A percentile compares a stretch with the other conserved stretches of the same genome.
Conservation (phyloP, 192 early-diverging fungal genomes). For the Lobulomyces angularis region DNA sequence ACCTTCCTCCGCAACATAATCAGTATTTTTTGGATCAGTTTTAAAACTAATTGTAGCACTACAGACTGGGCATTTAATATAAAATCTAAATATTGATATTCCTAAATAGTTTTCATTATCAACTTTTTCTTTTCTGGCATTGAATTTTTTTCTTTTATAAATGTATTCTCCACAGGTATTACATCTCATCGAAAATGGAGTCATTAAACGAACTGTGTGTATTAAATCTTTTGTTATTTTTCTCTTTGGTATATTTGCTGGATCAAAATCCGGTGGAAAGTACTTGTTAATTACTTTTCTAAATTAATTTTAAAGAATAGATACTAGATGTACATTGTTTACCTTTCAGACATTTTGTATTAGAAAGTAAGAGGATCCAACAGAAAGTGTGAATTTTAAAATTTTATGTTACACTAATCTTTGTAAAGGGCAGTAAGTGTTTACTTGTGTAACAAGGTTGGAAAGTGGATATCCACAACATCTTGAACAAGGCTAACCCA, state of each 20-base stretch:
- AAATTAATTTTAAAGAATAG: neutral
- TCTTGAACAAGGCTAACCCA: too few relatives aligned
- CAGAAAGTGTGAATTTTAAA: too few relatives aligned
- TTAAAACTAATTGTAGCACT: conserved; percentile 96
- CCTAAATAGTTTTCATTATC: conserved; percentile 26
- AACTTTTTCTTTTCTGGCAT: conserved; percentile 82
- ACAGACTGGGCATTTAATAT: conserved; percentile 85
- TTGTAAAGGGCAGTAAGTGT: too few relatives aligned
- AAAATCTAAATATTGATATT: conserved; percentile 43
- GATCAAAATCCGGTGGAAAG: conserved; percentile 95
- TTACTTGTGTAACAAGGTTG: too few relatives aligned
- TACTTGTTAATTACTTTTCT: conserved; percentile 39
- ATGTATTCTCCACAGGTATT: conserved; percentile 91
- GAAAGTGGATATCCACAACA: too few relatives aligned
- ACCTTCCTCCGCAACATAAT: conserved; percentile 89
- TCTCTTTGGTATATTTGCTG: conserved; percentile 76
- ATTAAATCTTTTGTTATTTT: conserved; percentile 70
- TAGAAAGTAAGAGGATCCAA: too few relatives aligned
- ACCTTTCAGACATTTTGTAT: too few relatives aligned
- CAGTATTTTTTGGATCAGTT: conserved; percentile 88
- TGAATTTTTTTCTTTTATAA: conserved; percentile 96
- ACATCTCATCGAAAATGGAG: conserved; percentile 98
- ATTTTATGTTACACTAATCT: too few relatives aligned
- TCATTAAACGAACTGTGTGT: conserved; percentile 94
- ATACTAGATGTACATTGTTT: too few relatives aligned